Evolutionary conservation across 2,329 filamentous ascomycete species (phyloP), one percentile per base, ranked within the genome.

Genomic region (Tricladium varicosporioides): DNA sequence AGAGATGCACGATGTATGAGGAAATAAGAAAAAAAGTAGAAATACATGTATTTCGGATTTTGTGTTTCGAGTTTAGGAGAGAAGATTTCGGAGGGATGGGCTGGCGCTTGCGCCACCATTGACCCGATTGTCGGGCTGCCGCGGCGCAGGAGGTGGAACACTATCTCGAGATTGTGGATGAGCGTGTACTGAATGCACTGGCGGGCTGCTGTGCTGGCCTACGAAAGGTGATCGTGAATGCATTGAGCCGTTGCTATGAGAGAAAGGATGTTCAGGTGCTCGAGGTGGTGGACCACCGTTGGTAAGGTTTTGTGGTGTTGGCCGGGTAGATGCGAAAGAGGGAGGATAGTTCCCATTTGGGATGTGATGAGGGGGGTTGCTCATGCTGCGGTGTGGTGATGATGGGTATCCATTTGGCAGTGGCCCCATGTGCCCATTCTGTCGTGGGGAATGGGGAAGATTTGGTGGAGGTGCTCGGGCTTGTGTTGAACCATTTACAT

Each of bases 21-120:
- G 22, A 27, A 27, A 27, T 27, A 27, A 40, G 36, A 40, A n/a
- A 10, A n/a, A 40, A 40, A 40, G n/a, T 40, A 11, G n/a, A 40
- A 40, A 40, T 40, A 40, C 10, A 40, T 40, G 10, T 11, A 40
- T 40, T 40, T 40, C 36, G 22, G 22, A 40, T 40, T 40, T 11
- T 40, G 11, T 36, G 8, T 36, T 36, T 36, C 32, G 36, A 11
- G 10, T 40, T 40, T 10, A 91, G 48, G 84, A 87, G 53, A 92
- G 78, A 49, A 92, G 72, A 66, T 92, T 92, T 65, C 86, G 83
- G 60, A 92, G 71, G 9, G 88, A 91, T 10, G 89, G 88, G 67
- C 86, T 92, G 14, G 88, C 87, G 66, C 89, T 55, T 16, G 58
- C 54, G 13, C 58, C 40, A 56, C 51, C 62, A 11, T 78, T 72